Evolutionary conservation across 2,329 filamentous ascomycete species (phyloP).

Genomic region (Albophoma yamanashiensis): DNA sequence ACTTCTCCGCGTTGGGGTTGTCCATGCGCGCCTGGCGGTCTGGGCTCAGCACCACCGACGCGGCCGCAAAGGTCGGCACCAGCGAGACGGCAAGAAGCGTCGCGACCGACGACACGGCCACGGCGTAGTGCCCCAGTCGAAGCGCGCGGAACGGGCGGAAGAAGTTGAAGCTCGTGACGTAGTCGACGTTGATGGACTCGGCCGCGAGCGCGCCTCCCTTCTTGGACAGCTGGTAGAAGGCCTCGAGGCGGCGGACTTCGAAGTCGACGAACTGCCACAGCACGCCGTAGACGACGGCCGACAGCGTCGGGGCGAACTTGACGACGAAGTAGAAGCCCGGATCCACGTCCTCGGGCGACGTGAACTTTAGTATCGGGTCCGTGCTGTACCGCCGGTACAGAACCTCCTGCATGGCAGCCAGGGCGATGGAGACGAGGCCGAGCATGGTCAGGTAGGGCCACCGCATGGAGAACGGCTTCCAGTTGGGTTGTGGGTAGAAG

Average conservation of each 20-base stretch:
- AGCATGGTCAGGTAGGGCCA: constrained; percentile 47
- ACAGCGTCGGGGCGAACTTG: constrained; percentile 52
- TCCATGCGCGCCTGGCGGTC: constrained; percentile 31
- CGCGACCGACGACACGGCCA: constrained; percentile 54
- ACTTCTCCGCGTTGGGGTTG: constrained; percentile 34
- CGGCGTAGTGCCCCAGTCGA: constrained; percentile 54
- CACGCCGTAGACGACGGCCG: constrained; percentile 51
- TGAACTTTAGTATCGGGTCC: constrained; percentile 38
- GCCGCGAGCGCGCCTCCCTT: constrained; percentile 49
- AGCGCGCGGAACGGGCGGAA: constrained; percentile 54
- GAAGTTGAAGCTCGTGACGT: constrained; percentile 58
- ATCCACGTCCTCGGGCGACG: constrained; percentile 36
- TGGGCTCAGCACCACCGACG: constrained; percentile 47
- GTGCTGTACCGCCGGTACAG: constrained; percentile 39
- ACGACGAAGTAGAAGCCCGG: constrained; percentile 46
- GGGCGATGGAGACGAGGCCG: constrained; percentile 39
- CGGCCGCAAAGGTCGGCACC: constrained; percentile 58
- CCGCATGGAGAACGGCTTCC: constrained; percentile 56
- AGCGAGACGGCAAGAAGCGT: constrained; percentile 56
- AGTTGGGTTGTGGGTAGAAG: constrained; percentile 53
- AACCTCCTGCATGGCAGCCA: constrained; percentile 43
- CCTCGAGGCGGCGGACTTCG: constrained; percentile 55
- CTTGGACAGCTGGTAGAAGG: constrained; percentile 55
- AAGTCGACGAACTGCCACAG: constrained; percentile 57
- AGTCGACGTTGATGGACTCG: constrained; percentile 63